A percentile compares a stretch with the other conserved stretches of the same genome.
These are phyloP conservation scores for Ceraceosorus bombacis DNA, from an alignment of 1,284 basidiomycete species.

Conservation along the genomic window DNA sequence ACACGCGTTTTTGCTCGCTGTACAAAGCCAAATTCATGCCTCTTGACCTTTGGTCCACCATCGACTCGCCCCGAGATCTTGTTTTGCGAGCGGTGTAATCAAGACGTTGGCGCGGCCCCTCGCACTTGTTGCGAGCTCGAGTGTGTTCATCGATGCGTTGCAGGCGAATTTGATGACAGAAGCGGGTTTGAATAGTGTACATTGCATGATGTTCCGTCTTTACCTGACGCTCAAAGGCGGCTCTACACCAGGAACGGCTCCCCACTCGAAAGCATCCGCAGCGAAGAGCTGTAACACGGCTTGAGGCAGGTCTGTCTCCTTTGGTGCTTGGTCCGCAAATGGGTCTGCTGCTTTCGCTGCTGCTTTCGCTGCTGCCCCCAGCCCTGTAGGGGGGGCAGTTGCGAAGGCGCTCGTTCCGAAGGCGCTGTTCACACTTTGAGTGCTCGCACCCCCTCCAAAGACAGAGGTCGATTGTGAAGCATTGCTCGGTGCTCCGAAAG, in stretches of 20 bases:
- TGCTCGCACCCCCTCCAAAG: conserved; percentile 2
- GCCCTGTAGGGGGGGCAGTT: neutral
- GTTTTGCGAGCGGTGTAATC: no score
- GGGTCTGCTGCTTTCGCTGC: conserved; percentile 1
- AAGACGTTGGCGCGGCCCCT: no score
- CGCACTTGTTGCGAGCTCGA: no score
- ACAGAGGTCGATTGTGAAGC: conserved; percentile 1
- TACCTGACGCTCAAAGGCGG: conserved; percentile 11
- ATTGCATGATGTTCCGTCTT: neutral
- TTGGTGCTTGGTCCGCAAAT: conserved; percentile 5
- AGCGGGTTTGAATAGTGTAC: neutral
- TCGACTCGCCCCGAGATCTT: no score
- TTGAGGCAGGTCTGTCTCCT: conserved; percentile 3
- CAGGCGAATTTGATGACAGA: no score
- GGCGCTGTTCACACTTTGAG: neutral
- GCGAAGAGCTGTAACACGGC: conserved; percentile 5
- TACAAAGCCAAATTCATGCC: no score
- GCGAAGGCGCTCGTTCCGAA: no score
- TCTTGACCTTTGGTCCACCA: no score
- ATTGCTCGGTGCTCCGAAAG: neutral
- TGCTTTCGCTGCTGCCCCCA: neutral
- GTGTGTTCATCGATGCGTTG: no score
- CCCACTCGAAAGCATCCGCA: conserved; percentile 12
- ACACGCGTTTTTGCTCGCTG: no score
- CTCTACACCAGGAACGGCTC: conserved; percentile 11